Evolutionary conservation across 345 rosid species (phyloP), one percentile per base, ranked within the genome.

Genomic region (Salix dunnii): DNA sequence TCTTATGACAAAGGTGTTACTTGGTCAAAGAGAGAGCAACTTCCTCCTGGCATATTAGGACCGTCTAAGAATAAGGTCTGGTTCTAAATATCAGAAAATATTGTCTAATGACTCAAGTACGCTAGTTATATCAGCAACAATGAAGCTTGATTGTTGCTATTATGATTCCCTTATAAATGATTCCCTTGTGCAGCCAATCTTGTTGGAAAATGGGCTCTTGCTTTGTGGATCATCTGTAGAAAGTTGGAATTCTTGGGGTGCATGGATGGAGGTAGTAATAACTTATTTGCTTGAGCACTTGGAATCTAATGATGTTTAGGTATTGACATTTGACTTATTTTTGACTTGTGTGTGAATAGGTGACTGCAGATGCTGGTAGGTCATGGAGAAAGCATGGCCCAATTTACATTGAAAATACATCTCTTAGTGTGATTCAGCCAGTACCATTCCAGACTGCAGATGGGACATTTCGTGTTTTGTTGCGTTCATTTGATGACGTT

Each of bases 221-320:
- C 91, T 96, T 48, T 96, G 98, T 60, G 96, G 97, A 83, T 91
- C 98, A 69, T 96, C 98, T 3, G 85, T 91, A 31, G 97, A 93
- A 84, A 93, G 97, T 77, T 95, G 98, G 98, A 93, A 95, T 72
- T 93, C 98, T 71, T 93, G 98, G 96, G 98, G 99, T 48, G 82
- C 94, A 13, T 93, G 97, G 97, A 84, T 91, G 80, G 96, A 95
- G 97, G 99, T 95, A 79, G 67, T 80, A 58, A 76, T 25, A 64
- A 35, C 72, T 76, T 68, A 76, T 49, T 35, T 73, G 33, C 67
- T 51, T 16, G 1, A 76, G 63, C 60, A 73, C 67, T 67, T 76
- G 66, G 61, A 72, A 74, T 25, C 53, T 46, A 58, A 0, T 73
- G 30, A 75, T 68, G 23, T 63, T 79, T 75, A 73, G 61, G 21